phyloP scores from a whole-genome alignment of 805 yeast genomes.

The Schwanniomyces yamadae region DNA sequence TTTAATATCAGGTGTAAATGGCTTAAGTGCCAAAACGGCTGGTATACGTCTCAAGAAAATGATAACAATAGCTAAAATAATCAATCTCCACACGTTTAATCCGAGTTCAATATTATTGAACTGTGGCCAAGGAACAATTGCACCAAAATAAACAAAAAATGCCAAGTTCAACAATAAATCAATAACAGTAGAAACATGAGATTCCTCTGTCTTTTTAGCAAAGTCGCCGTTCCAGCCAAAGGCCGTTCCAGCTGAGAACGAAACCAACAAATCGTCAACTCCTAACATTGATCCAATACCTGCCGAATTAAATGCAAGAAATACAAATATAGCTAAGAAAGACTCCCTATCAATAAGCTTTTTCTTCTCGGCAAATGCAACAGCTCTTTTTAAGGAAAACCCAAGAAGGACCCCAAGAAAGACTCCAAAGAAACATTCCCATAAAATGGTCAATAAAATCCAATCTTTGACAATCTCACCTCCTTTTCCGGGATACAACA shows the following conservation, averaged over 20 bases:
- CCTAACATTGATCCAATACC: constrained; percentile 89
- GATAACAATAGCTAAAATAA: constrained; percentile 70
- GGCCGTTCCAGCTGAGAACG: constrained; percentile 92
- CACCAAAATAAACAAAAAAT: constrained; percentile 86
- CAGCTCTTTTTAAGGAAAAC: constrained; percentile 63
- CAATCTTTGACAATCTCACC: constrained; percentile 75
- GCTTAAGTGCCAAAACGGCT: constrained; percentile 70
- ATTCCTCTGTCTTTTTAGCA: constrained; percentile 75
- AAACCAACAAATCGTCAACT: constrained; percentile 82
- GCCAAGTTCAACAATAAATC: constrained; percentile 81
- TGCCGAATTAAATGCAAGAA: constrained; percentile 79
- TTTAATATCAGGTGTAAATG: constrained; percentile 81
- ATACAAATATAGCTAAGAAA: constrained; percentile 78
- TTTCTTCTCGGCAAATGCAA: constrained; percentile 68
- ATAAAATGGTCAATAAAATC: constrained; percentile 71
- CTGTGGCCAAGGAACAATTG: constrained; percentile 84
- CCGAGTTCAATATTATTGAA: constrained; percentile 66
- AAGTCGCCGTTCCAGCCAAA: constrained; percentile 95
- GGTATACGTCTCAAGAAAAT: constrained; percentile 80
- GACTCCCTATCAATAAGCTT: constrained; percentile 84
- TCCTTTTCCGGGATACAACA: constrained; percentile 63
- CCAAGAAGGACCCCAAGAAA: constrained; percentile 75
- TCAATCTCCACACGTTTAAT: constrained; percentile 73
- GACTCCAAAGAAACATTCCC: constrained; percentile 81
- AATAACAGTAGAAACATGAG: constrained; percentile 87